Conservation (phyloP, 768 basidiomycete species). For the Dendrothele bispora region DNA sequence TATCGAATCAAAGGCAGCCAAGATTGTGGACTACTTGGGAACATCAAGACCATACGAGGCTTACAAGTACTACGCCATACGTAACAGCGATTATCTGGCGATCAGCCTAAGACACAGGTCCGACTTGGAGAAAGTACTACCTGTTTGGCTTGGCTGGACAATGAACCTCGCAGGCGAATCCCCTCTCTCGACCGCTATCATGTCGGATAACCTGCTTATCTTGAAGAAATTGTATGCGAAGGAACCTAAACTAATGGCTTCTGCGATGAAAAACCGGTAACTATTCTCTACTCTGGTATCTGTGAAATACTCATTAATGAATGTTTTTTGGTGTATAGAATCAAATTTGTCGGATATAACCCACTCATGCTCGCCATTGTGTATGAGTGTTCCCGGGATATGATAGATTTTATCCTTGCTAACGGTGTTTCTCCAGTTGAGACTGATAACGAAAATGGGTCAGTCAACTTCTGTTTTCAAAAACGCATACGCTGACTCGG, state of each 20-base stretch:
- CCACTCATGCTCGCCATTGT: conserved; percentile 42
- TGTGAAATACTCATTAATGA: conserved; percentile 4
- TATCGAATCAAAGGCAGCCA: conserved; percentile 15
- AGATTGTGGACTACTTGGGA: conserved; percentile 48
- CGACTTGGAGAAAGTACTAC: conserved; percentile 41
- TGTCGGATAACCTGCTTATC: conserved; percentile 32
- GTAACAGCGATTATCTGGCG: conserved; percentile 41
- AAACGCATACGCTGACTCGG: not conserved
- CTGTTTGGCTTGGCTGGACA: conserved; percentile 52
- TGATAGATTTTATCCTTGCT: conserved; percentile 52
- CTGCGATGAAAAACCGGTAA: conserved; percentile 43
- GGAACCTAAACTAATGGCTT: conserved; percentile 39
- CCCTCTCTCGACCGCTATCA: conserved; percentile 45
- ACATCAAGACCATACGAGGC: conserved; percentile 47
- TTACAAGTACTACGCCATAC: conserved; percentile 47
- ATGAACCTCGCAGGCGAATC: conserved; percentile 50
- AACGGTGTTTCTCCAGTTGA: conserved; percentile 45
- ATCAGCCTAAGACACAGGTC: conserved; percentile 37
- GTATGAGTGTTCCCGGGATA: conserved; percentile 20
- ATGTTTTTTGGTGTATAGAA: conserved; percentile 27
- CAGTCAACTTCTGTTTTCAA: conserved; percentile 11
- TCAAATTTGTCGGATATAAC: conserved; percentile 48
- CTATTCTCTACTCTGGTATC: conserved; percentile 15
- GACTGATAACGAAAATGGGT: conserved; percentile 44
- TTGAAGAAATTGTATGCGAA: conserved; percentile 47